Evolutionary conservation across 2,329 filamentous ascomycete species (phyloP).

Genomic region (Aspergillus texensis): DNA sequence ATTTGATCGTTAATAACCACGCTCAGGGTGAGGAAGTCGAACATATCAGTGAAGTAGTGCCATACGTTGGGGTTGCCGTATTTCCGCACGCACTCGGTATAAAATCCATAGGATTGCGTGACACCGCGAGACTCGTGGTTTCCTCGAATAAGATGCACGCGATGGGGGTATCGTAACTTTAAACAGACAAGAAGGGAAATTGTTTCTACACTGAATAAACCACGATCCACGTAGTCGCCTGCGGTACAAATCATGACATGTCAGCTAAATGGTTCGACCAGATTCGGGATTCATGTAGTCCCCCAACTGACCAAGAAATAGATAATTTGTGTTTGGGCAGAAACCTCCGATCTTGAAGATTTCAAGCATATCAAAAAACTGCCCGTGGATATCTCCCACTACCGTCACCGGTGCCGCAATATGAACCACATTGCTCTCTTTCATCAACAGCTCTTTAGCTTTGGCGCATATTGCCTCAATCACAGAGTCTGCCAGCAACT

Average conservation of each 20-base stretch:
- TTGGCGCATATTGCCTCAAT: constrained; percentile 99
- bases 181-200: constrained; percentile 97
- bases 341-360: constrained; percentile 98
- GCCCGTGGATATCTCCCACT: constrained; percentile 96
- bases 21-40: constrained; percentile 94
- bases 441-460: constrained; percentile 98
- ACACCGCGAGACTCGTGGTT: constrained; percentile 98
- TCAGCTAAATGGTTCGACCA: background rate
- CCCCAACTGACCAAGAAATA: constrained; percentile 75
- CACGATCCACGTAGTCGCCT: constrained; percentile 98
- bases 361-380: constrained; percentile 98
- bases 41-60: constrained; percentile 99
- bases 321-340: constrained; percentile 96
- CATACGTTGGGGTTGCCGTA: constrained; percentile 98
- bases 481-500: constrained; percentile 93
- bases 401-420: constrained; percentile 94
- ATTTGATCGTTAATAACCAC: constrained; percentile 99
- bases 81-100: constrained; percentile 96
- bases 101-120: constrained; percentile 98
- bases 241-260: constrained; percentile 7
- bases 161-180: constrained; percentile 93
- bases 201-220: constrained; percentile 97
- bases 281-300: background rate
- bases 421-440: constrained; percentile 99
- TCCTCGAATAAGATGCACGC: constrained; percentile 93